Base-by-base conservation (phyloP, 371 early-diverging fungal genomes). In the Zancudomyces culisetae region DNA sequence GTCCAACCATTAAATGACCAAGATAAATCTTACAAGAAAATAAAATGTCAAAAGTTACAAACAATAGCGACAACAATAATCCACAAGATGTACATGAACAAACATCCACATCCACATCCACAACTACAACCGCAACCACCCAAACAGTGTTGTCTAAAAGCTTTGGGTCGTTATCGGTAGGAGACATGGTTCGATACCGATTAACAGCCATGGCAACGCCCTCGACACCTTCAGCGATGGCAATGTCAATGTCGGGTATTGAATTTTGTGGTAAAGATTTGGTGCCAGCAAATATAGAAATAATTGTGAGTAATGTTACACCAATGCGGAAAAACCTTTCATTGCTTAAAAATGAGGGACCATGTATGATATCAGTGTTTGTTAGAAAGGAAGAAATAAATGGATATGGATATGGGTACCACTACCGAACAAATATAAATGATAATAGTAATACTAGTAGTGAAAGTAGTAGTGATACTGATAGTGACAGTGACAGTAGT, bases 301-400 rank as follows among this genome's bases (percentile, higher is more conserved):
- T 48, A 20, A 20, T 26, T 3, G 48, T 27, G 28, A 48, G n/a
- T n/a, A 48, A 48, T 27, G 26, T 26, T n/a, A 22, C 48, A 10
- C 48, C 48, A 24, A 48, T 48, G 26, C 15, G 28, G 8, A 48
- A 48, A 27, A 48, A 48, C 26, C n/a, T 48, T 4, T 48, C 48
- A 8, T 28, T 48, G 28, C 48, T 48, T 6, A 48, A 48, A 27
- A 19, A 48, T 22, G 48, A 48, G 28, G 48, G 48, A 6, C 48
- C 48, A n/a, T 48, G 26, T 27, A 22, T 26, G 24, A 10, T 48
- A 8, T 48, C 48, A 20, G 48, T 48, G 21, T 26, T 48, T 3
- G n/a, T 48, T 26, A 48, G 26, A n/a, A 18, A 18, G 4, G 48
- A 48, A 15, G 35, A 35, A 15, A 6, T 35, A 10, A 35, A 6